Evolutionary conservation across 2,329 filamentous ascomycete species (phyloP), one percentile per base, ranked within the genome.

Genomic region (Tolypocladium nubicola): DNA sequence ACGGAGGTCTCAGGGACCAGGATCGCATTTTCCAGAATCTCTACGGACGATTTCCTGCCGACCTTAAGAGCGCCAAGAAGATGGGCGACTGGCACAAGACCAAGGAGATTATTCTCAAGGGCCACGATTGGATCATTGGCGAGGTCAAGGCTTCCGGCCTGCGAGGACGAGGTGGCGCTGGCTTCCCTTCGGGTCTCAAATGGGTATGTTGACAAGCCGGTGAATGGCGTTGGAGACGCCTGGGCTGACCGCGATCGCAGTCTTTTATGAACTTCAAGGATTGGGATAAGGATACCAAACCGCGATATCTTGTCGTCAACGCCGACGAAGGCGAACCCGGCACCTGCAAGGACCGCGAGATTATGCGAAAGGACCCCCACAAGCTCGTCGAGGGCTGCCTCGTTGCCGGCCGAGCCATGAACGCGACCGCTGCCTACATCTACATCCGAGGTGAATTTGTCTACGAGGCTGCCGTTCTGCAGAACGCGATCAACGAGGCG

Each of bases 221-320:
- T 16, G 30, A 37, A 4, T 30, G 11, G 23, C 19, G 23, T 35
- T 8, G 10, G n/a, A 4, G 11, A 16, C 16, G 11, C 13, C 37
- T 9, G 37, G n/a, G 45, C 50, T 56, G 21, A 58, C 52, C n/a
- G 19, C 10, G n/a, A 23, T 39, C 8, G 13, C 69, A 96, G 91
- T 97, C 92, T 54, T 99, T 99, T 76, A 99, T 99, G 94, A 99
- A 99, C 82, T 92, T 93, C 81, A 97, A 97, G 78, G 94, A 91
- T 68, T 99, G 94, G 94, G 93, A 99, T 69, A 96, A 99, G 78
- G 94, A 97, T 73, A 88, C 76, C 67, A 96, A 96, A 77, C 94
- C 94, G 63, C 87, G 94, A 69, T 99, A 99, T 71, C 81, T 99
- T 57, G 93, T 99, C 61, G 90, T 99, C 78, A 99, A 99, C 70